These are phyloP conservation scores for Leptosphaerulina australis DNA, from an alignment of 2,329 filamentous ascomycete species.

Conservation along the genomic window DNA sequence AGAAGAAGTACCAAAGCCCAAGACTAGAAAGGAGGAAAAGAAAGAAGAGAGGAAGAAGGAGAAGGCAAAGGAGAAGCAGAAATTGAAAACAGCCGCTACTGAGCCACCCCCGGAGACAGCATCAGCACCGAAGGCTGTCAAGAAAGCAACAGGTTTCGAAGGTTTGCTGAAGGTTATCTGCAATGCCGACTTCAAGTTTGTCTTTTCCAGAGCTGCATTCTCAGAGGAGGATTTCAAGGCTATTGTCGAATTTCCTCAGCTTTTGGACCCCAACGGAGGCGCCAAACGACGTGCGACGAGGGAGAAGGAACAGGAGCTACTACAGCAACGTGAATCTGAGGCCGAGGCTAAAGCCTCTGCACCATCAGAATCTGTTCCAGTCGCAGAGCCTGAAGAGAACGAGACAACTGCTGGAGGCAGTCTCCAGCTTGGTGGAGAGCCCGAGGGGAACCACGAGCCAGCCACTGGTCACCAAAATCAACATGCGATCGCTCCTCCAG, in stretches of 20 bases:
- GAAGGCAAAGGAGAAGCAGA: constrained; percentile 36
- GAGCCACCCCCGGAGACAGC: constrained; percentile 21
- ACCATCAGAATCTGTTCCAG: constrained; percentile 20
- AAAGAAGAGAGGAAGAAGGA: constrained; percentile 32
- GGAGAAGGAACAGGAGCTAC: constrained; percentile 68
- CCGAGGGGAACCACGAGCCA: constrained; percentile 74
- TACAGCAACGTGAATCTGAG: constrained; percentile 57
- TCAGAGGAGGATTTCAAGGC: constrained; percentile 57
- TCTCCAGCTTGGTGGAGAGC: constrained; percentile 87
- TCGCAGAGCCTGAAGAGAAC: constrained; percentile 67
- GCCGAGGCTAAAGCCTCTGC: constrained; percentile 58
- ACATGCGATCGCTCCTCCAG: constrained; percentile 74
- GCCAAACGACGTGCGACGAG: constrained; percentile 76
- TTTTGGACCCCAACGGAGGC: constrained; percentile 84
- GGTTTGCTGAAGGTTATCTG: constrained; percentile 50
- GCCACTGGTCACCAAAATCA: constrained; percentile 65
- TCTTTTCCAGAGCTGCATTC: constrained; percentile 54
- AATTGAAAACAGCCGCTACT: constrained; percentile 38
- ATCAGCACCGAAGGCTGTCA: constrained; percentile 23
- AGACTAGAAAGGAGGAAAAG: constrained; percentile 33
- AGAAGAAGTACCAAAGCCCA: constrained; percentile 27
- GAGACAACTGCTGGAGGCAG: constrained; percentile 74
- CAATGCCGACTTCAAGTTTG: constrained; percentile 57
- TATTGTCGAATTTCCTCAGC: constrained; percentile 68
- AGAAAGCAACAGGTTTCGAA: constrained; percentile 38